Percentiles rank a stretch among this genome's conserved stretches.
Conservation (phyloP, 2,329 filamentous ascomycete species). For the Alternaria sp. region DNA sequence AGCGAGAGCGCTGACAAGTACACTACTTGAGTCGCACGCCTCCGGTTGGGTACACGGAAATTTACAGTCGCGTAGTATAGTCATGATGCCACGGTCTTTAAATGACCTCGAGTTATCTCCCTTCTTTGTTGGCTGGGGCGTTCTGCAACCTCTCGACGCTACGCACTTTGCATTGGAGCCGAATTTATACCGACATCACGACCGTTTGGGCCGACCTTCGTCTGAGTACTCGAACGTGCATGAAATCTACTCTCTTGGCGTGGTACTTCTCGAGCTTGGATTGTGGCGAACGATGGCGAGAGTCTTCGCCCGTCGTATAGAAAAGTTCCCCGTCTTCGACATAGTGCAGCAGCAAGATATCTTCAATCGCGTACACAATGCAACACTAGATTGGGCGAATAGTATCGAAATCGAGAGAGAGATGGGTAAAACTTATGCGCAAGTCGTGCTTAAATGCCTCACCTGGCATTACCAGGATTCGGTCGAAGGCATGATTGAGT, state of each 20-base stretch:
- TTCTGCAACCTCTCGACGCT: constrained; percentile 9
- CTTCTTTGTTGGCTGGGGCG: constrained; percentile 28
- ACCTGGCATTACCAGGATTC: constrained; percentile 21
- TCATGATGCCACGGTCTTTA: constrained; percentile 20
- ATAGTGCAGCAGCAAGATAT: constrained; percentile 15
- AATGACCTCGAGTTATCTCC: constrained; percentile 23
- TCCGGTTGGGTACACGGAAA: constrained; percentile 27
- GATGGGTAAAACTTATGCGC: constrained; percentile 24
- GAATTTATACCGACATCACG: constrained; percentile 62
- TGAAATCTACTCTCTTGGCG: constrained; percentile 65
- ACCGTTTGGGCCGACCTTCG: constrained; percentile 55
- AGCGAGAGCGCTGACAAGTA: constrained; percentile 19
- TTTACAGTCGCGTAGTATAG: constrained; percentile 21
- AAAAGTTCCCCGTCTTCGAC: constrained; percentile 18
- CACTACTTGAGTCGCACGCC: constrained; percentile 22
- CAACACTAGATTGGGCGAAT: constrained; percentile 21
- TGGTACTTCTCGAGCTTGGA: constrained; percentile 63
- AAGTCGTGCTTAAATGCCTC: constrained; percentile 23
- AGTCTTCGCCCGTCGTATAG: constrained; percentile 23
- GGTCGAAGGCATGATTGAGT: constrained; percentile 20
- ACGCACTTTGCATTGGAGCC: constrained; percentile 20
- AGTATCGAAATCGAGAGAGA: constrained; percentile 24
- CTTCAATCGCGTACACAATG: constrained; percentile 20
- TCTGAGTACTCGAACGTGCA: constrained; percentile 59
- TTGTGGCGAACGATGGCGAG: constrained; percentile 51